phyloP scores from a whole-genome alignment of 768 basidiomycete species.

The Gloeostereum incarnatum region DNA sequence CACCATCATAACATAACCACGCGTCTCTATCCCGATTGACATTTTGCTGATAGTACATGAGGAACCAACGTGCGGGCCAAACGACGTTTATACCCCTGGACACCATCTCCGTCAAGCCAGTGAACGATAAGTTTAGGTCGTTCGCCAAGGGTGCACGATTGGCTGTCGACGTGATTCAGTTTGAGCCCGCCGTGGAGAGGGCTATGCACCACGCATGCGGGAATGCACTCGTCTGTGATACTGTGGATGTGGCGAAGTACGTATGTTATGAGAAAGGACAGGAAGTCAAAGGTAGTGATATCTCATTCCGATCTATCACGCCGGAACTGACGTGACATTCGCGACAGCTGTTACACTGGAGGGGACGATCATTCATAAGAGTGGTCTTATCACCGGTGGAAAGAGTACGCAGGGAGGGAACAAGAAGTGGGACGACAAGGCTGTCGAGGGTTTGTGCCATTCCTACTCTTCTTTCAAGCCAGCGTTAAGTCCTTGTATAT shows the following conservation, averaged over 20 bases:
- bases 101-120: constrained; percentile 88
- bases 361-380: constrained; percentile 95
- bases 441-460: constrained; percentile 61
- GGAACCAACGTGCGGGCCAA: constrained; percentile 89
- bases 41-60: constrained; percentile 60
- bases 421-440: constrained; percentile 93
- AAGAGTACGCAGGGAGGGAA: constrained; percentile 63
- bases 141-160: constrained; percentile 83
- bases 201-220: constrained; percentile 98
- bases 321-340: background rate
- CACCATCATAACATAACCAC: background rate
- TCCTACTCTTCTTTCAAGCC: background rate
- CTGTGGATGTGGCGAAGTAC: constrained; percentile 85
- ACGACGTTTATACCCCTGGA: constrained; percentile 99
- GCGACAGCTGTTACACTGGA: constrained; percentile 88
- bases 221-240: constrained; percentile 90
- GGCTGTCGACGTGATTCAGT: constrained; percentile 80
- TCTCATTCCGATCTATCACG: background rate
- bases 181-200: constrained; percentile 77
- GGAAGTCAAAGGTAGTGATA: constrained; percentile 82
- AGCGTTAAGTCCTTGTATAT: background rate
- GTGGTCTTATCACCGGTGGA: constrained; percentile 95
- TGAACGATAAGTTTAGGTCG: constrained; percentile 90
- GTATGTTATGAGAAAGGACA: constrained; percentile 93
- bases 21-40: background rate